These are phyloP conservation scores for Panaeolus papilionaceus DNA, from an alignment of 768 basidiomycete genomes.

Conservation along the genomic window DNA sequence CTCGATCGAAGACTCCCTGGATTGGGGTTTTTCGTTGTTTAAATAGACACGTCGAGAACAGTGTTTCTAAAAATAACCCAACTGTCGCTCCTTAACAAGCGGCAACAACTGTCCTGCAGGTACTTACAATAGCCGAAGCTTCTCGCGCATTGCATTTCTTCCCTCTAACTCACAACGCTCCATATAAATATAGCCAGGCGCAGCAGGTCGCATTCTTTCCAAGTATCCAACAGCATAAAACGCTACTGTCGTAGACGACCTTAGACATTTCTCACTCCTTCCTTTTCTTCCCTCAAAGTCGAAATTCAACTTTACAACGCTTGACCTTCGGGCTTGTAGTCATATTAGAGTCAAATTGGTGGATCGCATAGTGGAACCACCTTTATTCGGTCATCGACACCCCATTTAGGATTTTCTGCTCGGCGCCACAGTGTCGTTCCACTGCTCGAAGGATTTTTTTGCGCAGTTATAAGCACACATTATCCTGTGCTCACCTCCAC, in stretches of 20 bases:
- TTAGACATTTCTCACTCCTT: background rate
- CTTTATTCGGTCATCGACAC: background rate
- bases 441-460: conserved; percentile 1
- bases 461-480: background rate
- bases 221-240: conserved; percentile 1
- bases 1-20: background rate
- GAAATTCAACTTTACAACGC: background rate
- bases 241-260: conserved; percentile 4
- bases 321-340: background rate
- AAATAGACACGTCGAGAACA: background rate
- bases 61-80: conserved; percentile 1
- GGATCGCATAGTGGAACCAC: background rate
- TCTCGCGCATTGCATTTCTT: background rate
- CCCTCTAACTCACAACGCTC: background rate
- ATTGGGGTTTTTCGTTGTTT: background rate
- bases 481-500: background rate
- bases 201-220: conserved; percentile 4
- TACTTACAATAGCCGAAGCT: conserved; percentile 3
- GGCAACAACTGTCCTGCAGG: background rate
- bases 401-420: background rate
- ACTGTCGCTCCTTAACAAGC: conserved; percentile 4
- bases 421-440: conserved; percentile 4
- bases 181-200: conserved; percentile 12
- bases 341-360: background rate
- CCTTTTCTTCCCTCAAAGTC: background rate